Base-by-base conservation (phyloP, 2,329 filamentous ascomycete genomes). In the Diaporthe longicolla region DNA sequence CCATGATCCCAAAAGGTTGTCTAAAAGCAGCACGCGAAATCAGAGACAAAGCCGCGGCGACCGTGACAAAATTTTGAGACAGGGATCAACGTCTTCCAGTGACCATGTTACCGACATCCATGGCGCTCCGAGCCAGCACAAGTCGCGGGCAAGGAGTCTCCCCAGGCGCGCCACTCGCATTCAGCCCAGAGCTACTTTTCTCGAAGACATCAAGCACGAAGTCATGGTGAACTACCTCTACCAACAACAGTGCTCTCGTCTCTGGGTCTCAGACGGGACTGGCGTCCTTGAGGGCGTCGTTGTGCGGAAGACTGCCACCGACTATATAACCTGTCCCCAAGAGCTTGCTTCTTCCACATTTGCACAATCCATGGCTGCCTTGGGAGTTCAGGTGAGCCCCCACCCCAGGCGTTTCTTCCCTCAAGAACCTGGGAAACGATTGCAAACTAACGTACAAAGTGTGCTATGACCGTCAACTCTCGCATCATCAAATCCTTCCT, bases 221-320 rank as follows among this genome's bases (percentile, higher is more conserved):
- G 92, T 95, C 75, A 95, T 95, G 93, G 93, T 94, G 75, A 95
- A 94, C 83, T 94, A 94, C 81, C 86, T 95, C 35, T 94, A 94
- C 82, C 93, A 95, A 82, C 93, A 95, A 81, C 93, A 95, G 83
- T 94, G 92, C 79, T 89, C 90, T 17, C 89, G 91, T 75, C 87
- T 94, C 45, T 95, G 93, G 93, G 91, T 95, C 26, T 90, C 90
- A 43, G 92, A 94, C 78, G 90, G 89, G 48, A 91, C 88, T 65
- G 92, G 92, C 17, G 89, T 92, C 77, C 82, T 91, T 8, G 93
- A 95, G 81, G 94, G 94, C 77, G 93, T 95, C 37, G 83, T 95
- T 26, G 84, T 95, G 63, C 89, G 93, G 76, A 94, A 94, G 79
- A 81, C 87, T 24, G 89, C 88, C 76, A 92, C 91, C 26, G 87